These are phyloP conservation scores for Aspergillus persii DNA, from an alignment of 2,329 filamentous ascomycete genomes.

Conservation along the genomic window DNA sequence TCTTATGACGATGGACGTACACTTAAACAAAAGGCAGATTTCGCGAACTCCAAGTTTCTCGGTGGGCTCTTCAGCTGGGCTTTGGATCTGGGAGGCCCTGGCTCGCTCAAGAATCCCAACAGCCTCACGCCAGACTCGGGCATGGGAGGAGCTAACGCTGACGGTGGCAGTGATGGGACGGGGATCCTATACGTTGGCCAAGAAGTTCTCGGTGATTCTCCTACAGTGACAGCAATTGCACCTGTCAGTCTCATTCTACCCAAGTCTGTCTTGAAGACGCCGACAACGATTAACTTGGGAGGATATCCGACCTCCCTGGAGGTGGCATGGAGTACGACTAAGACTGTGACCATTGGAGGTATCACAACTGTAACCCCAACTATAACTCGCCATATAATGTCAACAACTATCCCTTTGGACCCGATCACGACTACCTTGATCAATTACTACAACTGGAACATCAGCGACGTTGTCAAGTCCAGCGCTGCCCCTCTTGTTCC, in stretches of 20 bases:
- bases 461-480: conserved; percentile 3
- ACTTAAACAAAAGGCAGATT: not conserved
- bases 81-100: not conserved
- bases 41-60: not conserved
- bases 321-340: not conserved
- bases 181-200: conserved; percentile 3
- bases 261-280: not conserved
- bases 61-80: not conserved
- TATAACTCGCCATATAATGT: conserved; percentile 7
- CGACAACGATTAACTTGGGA: not conserved
- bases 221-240: not conserved
- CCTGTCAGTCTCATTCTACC: conserved; percentile 2
- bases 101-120: not conserved
- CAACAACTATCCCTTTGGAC: conserved; percentile 7
- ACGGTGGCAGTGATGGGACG: conserved; percentile 6
- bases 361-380: conserved; percentile 6
- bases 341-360: too few species aligned
- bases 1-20: not conserved
- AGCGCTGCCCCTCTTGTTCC: conserved; percentile 6
- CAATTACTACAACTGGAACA: conserved; percentile 15
- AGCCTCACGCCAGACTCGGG: not conserved
- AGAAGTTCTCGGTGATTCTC: not conserved
- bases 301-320: conserved; percentile 8
- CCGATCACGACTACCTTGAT: conserved; percentile 4
- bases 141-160: not conserved